These are phyloP conservation scores for Euphrasia arctica DNA, from an alignment of 305 asterid genomes.

Conservation along the genomic window DNA sequence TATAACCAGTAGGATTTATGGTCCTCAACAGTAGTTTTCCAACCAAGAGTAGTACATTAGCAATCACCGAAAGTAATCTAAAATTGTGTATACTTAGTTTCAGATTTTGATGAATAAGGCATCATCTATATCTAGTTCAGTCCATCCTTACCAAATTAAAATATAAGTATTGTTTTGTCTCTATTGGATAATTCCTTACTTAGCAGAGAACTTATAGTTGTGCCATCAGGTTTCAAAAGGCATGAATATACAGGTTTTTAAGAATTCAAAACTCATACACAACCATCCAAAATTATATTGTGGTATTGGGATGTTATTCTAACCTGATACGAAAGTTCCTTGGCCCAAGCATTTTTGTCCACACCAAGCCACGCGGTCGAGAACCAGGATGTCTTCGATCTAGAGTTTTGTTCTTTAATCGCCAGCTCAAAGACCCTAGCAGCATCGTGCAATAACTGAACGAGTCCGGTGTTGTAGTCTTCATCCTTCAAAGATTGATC, in stretches of 20 bases:
- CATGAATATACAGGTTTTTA: conserved; percentile 9
- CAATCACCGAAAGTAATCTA: neutral
- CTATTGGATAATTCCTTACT: neutral
- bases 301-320: conserved; percentile 13
- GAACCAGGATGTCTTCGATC: conserved; percentile 78
- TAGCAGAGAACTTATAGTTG: conserved; percentile 13
- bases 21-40: neutral
- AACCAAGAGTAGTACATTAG: neutral
- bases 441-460: conserved; percentile 92
- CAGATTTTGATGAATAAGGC: too few relatives aligned
- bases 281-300: conserved; percentile 21
- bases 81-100: neutral
- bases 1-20: neutral
- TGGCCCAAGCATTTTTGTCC: conserved; percentile 83
- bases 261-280: conserved; percentile 20
- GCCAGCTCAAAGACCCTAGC: conserved; percentile 92
- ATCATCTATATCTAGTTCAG: conserved; percentile 8
- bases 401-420: conserved; percentile 61
- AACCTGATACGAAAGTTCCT: conserved; percentile 94
- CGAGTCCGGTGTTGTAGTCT: conserved; percentile 64
- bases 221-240: conserved; percentile 19
- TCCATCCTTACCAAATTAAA: neutral
- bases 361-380: conserved; percentile 89
- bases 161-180: conserved; percentile 11
- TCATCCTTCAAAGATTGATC: conserved; percentile 77